A percentile compares a stretch with the other conserved stretches of the same genome.
phyloP scores from a whole-genome alignment of 306 rosid species.

The Trifolium pratense region DNA sequence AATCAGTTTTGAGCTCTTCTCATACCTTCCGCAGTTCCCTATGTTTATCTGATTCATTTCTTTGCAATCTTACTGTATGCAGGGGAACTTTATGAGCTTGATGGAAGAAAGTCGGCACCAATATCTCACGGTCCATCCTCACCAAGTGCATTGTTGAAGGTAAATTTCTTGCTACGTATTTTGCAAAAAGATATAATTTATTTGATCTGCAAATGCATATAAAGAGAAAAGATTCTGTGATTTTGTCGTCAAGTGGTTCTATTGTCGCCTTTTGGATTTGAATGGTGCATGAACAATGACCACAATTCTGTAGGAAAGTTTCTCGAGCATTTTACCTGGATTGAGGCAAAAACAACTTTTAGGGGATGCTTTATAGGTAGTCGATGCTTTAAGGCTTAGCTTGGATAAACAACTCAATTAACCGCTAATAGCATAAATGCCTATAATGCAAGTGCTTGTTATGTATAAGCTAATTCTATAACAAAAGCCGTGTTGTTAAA shows the following conservation, averaged over 20 bases:
- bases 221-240: background rate
- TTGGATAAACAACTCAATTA: too few relatives aligned
- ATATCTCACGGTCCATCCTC: slow-evolving; percentile 83
- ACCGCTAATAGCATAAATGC: too few relatives aligned
- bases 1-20: slow-evolving; percentile 16
- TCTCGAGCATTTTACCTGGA: too few relatives aligned
- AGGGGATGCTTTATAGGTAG: too few relatives aligned
- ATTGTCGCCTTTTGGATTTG: slow-evolving; percentile 1
- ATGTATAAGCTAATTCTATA: too few relatives aligned
- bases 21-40: background rate
- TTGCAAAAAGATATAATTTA: background rate
- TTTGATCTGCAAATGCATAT: slow-evolving; percentile 28
- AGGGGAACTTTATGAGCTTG: slow-evolving; percentile 92
- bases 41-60: slow-evolving; percentile 10
- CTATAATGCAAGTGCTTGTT: too few relatives aligned
- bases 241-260: slow-evolving; percentile 3
- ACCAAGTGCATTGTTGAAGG: slow-evolving; percentile 67
- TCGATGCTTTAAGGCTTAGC: too few relatives aligned
- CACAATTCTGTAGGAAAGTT: background rate
- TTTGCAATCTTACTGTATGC: slow-evolving; percentile 8
- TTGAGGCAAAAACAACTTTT: too few relatives aligned
- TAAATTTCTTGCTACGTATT: slow-evolving; percentile 40
- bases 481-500: too few relatives aligned
- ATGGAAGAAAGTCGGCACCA: slow-evolving; percentile 79
- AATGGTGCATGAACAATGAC: slow-evolving; percentile 9